Conservation (phyloP, 768 basidiomycete species). For the Infundibulicybe gibba region DNA sequence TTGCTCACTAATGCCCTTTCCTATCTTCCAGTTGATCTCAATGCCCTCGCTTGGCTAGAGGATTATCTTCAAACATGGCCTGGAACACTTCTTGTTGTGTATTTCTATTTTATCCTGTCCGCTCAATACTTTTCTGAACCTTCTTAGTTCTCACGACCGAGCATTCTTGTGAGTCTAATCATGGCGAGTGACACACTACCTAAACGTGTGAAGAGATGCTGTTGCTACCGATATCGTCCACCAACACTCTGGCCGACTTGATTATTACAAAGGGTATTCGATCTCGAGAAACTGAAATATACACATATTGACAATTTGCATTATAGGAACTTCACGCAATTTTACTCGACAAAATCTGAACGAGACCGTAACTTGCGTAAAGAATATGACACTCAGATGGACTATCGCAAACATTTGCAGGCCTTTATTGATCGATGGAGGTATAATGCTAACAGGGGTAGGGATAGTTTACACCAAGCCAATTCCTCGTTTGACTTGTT, state of each 20-base stretch:
- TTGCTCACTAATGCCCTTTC: conserved; percentile 1
- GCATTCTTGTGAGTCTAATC: conserved; percentile 74
- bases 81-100: conserved; percentile 91
- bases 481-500: background rate
- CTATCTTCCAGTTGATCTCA: conserved; percentile 67
- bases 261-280: conserved; percentile 93
- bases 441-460: conserved; percentile 92
- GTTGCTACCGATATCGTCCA: conserved; percentile 99
- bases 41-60: conserved; percentile 96
- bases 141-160: conserved; percentile 86
- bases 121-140: conserved; percentile 1
- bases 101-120: conserved; percentile 21
- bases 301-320: conserved; percentile 4
- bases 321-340: conserved; percentile 89
- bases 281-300: conserved; percentile 7
- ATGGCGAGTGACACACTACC: too few relatives aligned
- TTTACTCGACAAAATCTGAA: conserved; percentile 98
- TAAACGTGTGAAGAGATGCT: conserved; percentile 57
- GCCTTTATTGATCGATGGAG: conserved; percentile 99
- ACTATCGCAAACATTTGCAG: conserved; percentile 91
- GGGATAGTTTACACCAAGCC: conserved; percentile 4
- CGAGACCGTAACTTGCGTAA: conserved; percentile 87
- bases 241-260: conserved; percentile 86
- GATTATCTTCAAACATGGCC: conserved; percentile 96
- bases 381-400: conserved; percentile 96